A percentile compares a stretch with the other conserved stretches of the same genome.
Evolutionary conservation across 352 stramenopile genomes (phyloP).

Genomic region (Thraustochytrium striatum): DNA sequence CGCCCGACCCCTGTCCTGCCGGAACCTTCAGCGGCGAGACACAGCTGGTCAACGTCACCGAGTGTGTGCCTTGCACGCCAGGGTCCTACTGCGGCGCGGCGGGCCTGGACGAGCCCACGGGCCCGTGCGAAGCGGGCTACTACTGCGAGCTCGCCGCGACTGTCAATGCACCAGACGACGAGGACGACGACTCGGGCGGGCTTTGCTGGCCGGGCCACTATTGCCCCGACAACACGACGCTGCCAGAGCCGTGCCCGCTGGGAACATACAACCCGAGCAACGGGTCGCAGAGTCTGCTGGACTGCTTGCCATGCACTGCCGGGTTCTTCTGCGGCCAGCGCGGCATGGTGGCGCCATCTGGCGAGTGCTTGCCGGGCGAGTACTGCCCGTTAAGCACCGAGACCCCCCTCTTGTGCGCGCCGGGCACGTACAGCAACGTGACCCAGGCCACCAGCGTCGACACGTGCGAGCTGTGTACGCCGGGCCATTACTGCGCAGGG

Average conservation of each 20-base stretch:
- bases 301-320: constrained; percentile 66
- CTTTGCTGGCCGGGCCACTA: constrained; percentile 38
- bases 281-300: constrained; percentile 60
- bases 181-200: background rate
- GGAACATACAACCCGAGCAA: constrained; percentile 73
- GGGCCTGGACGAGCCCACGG: background rate
- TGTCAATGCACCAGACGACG: too few species aligned
- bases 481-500: constrained; percentile 71
- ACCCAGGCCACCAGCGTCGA: constrained; percentile 51
- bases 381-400: constrained; percentile 70
- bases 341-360: constrained; percentile 56
- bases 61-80: constrained; percentile 45
- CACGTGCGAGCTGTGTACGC: constrained; percentile 69
- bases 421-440: constrained; percentile 64
- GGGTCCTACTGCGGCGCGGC: constrained; percentile 42
- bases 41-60: constrained; percentile 49
- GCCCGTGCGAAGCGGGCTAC: constrained; percentile 55
- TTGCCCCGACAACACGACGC: constrained; percentile 51
- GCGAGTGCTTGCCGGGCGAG: constrained; percentile 67
- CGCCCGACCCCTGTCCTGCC: constrained; percentile 58
- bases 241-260: constrained; percentile 75
- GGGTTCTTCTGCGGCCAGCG: constrained; percentile 53
- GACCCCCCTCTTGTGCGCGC: constrained; percentile 60
- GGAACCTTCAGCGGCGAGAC: constrained; percentile 64
- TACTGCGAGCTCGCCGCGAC: constrained; percentile 47